These are phyloP conservation scores for Melaleuca alternifolia DNA, from an alignment of 345 rosid genomes.

Conservation along the genomic window DNA sequence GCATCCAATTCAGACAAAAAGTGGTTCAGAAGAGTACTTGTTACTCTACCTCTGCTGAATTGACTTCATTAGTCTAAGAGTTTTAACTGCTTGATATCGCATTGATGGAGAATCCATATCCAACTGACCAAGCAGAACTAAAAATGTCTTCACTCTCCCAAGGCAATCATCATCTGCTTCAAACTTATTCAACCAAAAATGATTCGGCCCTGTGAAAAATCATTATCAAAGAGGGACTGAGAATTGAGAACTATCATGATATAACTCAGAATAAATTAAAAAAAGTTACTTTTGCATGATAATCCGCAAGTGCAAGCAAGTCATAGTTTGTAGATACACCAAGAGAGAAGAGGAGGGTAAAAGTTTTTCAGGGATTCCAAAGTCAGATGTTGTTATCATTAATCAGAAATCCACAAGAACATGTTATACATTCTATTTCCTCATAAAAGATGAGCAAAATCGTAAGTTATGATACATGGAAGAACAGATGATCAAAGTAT, in stretches of 20 bases:
- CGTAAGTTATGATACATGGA: background rate
- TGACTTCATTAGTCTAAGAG: slow-evolving; percentile 54
- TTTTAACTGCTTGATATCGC: slow-evolving; percentile 11
- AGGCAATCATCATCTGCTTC: slow-evolving; percentile 24
- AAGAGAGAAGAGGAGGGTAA: background rate
- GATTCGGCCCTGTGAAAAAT: slow-evolving; percentile 39
- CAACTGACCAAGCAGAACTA: slow-evolving; percentile 50
- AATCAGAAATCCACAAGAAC: background rate
- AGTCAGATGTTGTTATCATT: background rate
- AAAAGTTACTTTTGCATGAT: background rate
- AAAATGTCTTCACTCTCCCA: slow-evolving; percentile 31
- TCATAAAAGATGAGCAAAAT: background rate
- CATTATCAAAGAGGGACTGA: background rate
- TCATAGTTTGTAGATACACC: background rate
- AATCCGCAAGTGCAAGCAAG: background rate
- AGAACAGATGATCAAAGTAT: background rate
- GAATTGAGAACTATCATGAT: background rate
- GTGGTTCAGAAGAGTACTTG: background rate
- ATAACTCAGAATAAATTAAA: background rate
- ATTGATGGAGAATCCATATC: slow-evolving; percentile 16
- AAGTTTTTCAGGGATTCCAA: background rate
- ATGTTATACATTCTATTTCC: background rate
- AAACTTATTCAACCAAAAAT: slow-evolving; percentile 68
- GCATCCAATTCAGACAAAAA: background rate
- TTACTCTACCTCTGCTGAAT: slow-evolving; percentile 63